phyloP scores from a whole-genome alignment of 202 grass and related monocot genomes.

The Schoenoplectus triqueter region DNA sequence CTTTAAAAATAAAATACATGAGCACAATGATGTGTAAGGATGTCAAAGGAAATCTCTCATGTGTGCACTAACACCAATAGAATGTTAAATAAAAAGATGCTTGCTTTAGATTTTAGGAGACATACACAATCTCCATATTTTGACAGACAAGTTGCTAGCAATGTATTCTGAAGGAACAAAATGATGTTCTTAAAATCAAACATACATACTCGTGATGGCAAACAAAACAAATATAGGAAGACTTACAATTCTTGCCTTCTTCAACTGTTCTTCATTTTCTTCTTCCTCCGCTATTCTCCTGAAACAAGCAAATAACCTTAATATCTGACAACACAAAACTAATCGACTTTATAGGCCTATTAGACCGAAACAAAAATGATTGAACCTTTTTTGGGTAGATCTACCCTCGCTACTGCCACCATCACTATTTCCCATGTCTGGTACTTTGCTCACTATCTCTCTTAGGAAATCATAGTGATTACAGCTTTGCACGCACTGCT shows the following conservation, averaged over 20 bases:
- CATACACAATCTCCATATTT: constrained; percentile 5
- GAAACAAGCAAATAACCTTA: constrained; percentile 15
- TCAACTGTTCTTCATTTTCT: constrained; percentile 60
- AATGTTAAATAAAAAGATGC: not conserved
- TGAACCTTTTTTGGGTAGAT: constrained; percentile 64
- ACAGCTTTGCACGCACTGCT: constrained; percentile 68
- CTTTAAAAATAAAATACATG: constrained; percentile 5
- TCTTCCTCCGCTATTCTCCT: constrained; percentile 76
- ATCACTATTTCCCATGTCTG: constrained; percentile 67
- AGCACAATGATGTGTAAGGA: constrained; percentile 2
- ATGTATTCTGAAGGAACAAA: too few relatives aligned
- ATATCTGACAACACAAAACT: constrained; percentile 5
- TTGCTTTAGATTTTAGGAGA: not conserved
- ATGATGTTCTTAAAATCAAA: too few relatives aligned
- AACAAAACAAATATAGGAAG: constrained; percentile 28
- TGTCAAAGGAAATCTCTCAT: not conserved
- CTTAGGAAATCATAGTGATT: constrained; percentile 92
- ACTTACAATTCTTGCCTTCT: constrained; percentile 68
- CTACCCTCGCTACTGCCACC: constrained; percentile 57
- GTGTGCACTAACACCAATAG: not conserved
- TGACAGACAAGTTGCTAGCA: not conserved
- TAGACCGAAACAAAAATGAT: constrained; percentile 16
- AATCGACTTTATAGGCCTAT: constrained; percentile 15
- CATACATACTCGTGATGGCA: not conserved
- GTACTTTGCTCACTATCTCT: constrained; percentile 79